These are phyloP conservation scores for Aspergillus alliaceus DNA, from an alignment of 2,329 filamentous ascomycete genomes.

Conservation along the genomic window DNA sequence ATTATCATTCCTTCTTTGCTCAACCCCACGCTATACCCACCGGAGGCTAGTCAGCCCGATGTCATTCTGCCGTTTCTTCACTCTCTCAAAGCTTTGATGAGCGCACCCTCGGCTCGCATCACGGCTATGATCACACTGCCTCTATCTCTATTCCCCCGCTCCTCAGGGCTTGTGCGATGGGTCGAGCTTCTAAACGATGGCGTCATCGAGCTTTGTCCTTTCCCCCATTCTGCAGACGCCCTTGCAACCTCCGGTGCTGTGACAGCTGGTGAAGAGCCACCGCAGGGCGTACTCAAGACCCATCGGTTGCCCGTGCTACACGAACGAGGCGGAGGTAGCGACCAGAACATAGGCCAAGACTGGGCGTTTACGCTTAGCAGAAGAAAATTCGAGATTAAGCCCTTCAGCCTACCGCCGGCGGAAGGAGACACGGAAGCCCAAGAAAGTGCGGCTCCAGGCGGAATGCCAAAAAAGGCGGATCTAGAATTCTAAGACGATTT, in stretches of 20 bases:
- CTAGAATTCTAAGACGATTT: constrained; percentile 65
- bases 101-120: constrained; percentile 63
- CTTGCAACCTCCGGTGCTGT: constrained; percentile 54
- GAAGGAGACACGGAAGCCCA: constrained; percentile 70
- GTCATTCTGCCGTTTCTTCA: constrained; percentile 81
- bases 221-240: constrained; percentile 59
- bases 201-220: constrained; percentile 79
- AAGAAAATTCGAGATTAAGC: constrained; percentile 79
- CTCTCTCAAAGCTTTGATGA: constrained; percentile 70
- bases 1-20: constrained; percentile 82
- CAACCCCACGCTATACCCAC: constrained; percentile 79
- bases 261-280: constrained; percentile 67
- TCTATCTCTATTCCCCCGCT: constrained; percentile 74
- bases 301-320: constrained; percentile 82
- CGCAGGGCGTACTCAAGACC: constrained; percentile 81
- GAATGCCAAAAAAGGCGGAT: constrained; percentile 62
- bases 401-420: constrained; percentile 84
- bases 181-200: constrained; percentile 82
- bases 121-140: constrained; percentile 77
- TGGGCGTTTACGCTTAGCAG: constrained; percentile 87
- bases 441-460: constrained; percentile 44
- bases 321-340: constrained; percentile 80
- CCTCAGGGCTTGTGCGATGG: constrained; percentile 76
- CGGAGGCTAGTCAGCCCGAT: constrained; percentile 67
- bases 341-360: constrained; percentile 73